These are phyloP conservation scores for Fagopyrum homotropicum DNA, from an alignment of 148 eudicot genomes.

Conservation along the genomic window DNA sequence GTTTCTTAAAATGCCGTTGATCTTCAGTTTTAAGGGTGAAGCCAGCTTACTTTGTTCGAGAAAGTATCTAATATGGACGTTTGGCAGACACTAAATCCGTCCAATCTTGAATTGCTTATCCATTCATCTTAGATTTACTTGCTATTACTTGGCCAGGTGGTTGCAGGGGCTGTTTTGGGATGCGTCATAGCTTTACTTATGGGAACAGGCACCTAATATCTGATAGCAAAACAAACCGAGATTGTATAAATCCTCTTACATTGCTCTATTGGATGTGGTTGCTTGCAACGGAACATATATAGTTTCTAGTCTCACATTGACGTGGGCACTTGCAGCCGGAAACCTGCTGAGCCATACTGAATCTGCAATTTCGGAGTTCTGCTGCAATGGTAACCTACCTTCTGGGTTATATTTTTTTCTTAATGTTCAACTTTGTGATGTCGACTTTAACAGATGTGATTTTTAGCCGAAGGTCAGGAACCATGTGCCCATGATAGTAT, in stretches of 20 bases:
- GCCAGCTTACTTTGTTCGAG: not conserved
- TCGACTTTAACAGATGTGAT: not conserved
- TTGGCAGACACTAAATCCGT: not conserved
- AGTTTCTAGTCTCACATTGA: not conserved
- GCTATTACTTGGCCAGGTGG: slow-evolving; percentile 24
- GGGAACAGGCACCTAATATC: slow-evolving; percentile 22
- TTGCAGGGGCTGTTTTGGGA: slow-evolving; percentile 44
- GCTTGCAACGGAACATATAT: not conserved
- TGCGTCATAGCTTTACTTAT: slow-evolving; percentile 24
- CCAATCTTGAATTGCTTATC: not conserved
- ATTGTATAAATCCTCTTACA: not conserved
- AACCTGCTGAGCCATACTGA: not conserved
- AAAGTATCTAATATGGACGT: too few relatives aligned
- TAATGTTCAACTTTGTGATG: not conserved
- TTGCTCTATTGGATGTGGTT: not conserved
- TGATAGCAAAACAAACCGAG: not conserved
- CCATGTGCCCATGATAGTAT: not conserved
- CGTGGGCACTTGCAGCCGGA: not conserved
- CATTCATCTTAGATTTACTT: not conserved
- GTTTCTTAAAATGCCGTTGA: not conserved
- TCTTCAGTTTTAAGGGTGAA: not conserved
- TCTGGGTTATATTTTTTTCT: not conserved
- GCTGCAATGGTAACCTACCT: not conserved
- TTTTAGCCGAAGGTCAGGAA: slow-evolving; percentile 1
- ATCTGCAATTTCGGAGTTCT: not conserved